A percentile compares a stretch with the other conserved stretches of the same genome.
These are phyloP conservation scores for Verticillium klebahnii DNA, from an alignment of 2,329 filamentous ascomycete genomes.

Conservation along the genomic window DNA sequence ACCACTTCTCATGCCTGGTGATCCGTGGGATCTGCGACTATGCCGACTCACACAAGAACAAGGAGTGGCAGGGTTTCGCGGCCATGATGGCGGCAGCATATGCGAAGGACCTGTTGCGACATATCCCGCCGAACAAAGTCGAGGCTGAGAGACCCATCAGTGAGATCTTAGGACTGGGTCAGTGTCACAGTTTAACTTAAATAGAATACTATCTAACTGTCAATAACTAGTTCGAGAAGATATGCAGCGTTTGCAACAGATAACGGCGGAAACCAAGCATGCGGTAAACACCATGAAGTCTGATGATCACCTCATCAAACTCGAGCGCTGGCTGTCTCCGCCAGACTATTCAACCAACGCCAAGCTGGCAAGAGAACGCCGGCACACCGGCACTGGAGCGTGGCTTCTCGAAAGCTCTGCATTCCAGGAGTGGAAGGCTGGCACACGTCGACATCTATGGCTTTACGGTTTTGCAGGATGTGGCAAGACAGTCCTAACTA, in stretches of 20 bases:
- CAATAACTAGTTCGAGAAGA: background rate
- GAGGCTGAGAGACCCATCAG: background rate
- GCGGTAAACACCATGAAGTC: background rate
- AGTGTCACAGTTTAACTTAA: background rate
- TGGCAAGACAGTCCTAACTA: slow-evolving; percentile 15
- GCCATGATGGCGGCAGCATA: slow-evolving; percentile 25
- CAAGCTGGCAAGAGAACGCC: slow-evolving; percentile 5
- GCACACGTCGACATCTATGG: slow-evolving; percentile 14
- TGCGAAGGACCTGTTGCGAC: slow-evolving; percentile 17
- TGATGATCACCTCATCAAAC: background rate
- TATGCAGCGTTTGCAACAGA: background rate
- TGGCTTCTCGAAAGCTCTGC: slow-evolving; percentile 10
- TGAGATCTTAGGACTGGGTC: background rate
- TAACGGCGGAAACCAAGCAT: background rate
- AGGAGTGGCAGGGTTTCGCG: slow-evolving; percentile 24
- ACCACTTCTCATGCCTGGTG: slow-evolving; percentile 23
- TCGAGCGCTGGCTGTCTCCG: slow-evolving; percentile 12
- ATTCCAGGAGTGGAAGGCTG: slow-evolving; percentile 11
- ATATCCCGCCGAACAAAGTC: slow-evolving; percentile 9
- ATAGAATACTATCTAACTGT: background rate
- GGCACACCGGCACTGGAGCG: slow-evolving; percentile 5
- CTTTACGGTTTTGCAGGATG: slow-evolving; percentile 13
- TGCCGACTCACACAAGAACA: slow-evolving; percentile 26
- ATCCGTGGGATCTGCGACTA: slow-evolving; percentile 32
- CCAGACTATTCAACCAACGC: slow-evolving; percentile 9